Percentiles rank a stretch among this genome's conserved stretches.
Evolutionary conservation across 2,329 filamentous ascomycete genomes (phyloP).

Genomic region (Fulvia fulva): DNA sequence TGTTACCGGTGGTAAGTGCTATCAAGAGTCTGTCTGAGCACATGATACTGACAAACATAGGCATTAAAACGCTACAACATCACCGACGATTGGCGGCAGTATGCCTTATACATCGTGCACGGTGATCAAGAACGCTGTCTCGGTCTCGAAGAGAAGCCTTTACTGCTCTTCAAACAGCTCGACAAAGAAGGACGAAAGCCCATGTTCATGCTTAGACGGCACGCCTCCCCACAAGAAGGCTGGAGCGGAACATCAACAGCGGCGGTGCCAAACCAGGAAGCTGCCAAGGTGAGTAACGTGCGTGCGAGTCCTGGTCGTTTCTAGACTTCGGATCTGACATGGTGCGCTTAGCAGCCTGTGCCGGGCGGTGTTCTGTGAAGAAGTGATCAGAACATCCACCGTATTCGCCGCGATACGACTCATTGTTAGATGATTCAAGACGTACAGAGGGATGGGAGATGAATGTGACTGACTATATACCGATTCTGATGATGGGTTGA

Average conservation of each 20-base stretch:
- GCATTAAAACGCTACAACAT: slow-evolving; percentile 98
- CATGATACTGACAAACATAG: slow-evolving; percentile 10
- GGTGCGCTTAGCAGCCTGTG: slow-evolving; percentile 3
- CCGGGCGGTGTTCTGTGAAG: slow-evolving; percentile 3
- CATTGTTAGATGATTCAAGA: neutral
- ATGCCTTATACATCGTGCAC: slow-evolving; percentile 96
- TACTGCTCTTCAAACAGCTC: slow-evolving; percentile 95
- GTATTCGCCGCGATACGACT: neutral
- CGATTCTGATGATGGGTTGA: neutral
- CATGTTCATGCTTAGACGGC: slow-evolving; percentile 92
- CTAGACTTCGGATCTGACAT: slow-evolving; percentile 3
- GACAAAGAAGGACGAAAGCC: slow-evolving; percentile 97
- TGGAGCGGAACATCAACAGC: slow-evolving; percentile 26
- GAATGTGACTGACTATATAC: neutral
- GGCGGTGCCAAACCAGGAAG: slow-evolving; percentile 11
- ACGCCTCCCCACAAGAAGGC: slow-evolving; percentile 47
- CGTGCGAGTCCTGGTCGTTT: slow-evolving; percentile 3
- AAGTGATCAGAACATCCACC: neutral
- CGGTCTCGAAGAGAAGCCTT: slow-evolving; percentile 83
- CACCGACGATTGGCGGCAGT: slow-evolving; percentile 94
- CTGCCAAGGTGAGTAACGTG: slow-evolving; percentile 10
- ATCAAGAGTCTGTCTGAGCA: neutral
- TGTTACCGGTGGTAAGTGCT: slow-evolving; percentile 66
- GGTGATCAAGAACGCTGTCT: slow-evolving; percentile 96
- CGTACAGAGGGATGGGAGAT: neutral